Evolutionary conservation across 202 grass and related monocot species (phyloP).

Genomic region (Carex sylvatica): DNA sequence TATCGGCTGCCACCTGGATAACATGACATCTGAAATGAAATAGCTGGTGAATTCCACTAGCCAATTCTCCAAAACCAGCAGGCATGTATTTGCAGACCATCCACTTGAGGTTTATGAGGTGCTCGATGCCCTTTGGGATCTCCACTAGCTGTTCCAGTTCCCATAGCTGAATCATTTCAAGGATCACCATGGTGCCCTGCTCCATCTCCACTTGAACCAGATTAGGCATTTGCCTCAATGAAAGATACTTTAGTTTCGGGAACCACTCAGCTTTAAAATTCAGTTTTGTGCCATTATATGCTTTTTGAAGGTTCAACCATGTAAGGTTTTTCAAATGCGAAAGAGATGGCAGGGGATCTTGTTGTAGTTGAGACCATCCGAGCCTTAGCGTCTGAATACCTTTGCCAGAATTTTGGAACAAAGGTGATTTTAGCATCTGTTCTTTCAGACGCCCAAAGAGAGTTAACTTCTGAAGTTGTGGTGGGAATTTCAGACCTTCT

Average conservation of each 20-base stretch:
- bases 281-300: slow-evolving; percentile 16
- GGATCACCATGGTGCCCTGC: slow-evolving; percentile 15
- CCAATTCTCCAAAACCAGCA: not conserved
- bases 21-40: slow-evolving; percentile 19
- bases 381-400: slow-evolving; percentile 33
- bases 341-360: slow-evolving; percentile 41
- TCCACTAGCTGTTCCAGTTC: slow-evolving; percentile 10
- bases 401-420: slow-evolving; percentile 13
- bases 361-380: slow-evolving; percentile 17
- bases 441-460: slow-evolving; percentile 30
- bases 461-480: slow-evolving; percentile 33
- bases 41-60: not conserved
- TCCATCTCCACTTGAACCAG: slow-evolving; percentile 36
- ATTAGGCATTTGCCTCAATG: slow-evolving; percentile 25
- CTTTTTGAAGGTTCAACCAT: slow-evolving; percentile 33
- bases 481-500: not conserved
- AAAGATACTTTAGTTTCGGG: slow-evolving; percentile 23
- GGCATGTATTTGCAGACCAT: not conserved
- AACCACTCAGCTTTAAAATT: slow-evolving; percentile 32
- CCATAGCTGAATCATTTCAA: slow-evolving; percentile 33
- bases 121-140: slow-evolving; percentile 43
- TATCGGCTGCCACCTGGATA: not conserved
- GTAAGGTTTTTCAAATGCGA: slow-evolving; percentile 30
- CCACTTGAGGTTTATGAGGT: slow-evolving; percentile 21
- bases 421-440: slow-evolving; percentile 5